Base-by-base conservation (phyloP, 2,329 filamentous ascomycete species). In the Fusarium dimerum region DNA sequence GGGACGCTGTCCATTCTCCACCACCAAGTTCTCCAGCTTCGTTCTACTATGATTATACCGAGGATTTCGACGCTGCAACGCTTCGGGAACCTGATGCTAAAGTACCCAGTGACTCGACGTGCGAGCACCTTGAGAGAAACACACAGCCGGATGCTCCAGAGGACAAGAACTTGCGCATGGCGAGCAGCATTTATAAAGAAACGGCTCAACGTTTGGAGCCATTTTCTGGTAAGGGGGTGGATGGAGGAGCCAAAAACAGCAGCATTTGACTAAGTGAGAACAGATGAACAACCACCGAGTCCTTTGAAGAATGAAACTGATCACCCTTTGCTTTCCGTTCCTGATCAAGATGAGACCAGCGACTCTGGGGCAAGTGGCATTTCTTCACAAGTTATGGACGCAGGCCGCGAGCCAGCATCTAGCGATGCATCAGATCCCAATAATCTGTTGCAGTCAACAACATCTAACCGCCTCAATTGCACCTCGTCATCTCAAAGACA, bases 1-100 rank as follows among this genome's bases (percentile, higher is more conserved):
- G 61, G 15, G 47, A 61, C 48, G 68, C 65, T 40, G 66, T 60
- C 17, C 58, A 58, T 34, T 65, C 61, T 5, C 66, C 63, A 36
- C 52, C 62, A 30, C 54, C 68, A n/a, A 69, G 66, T 50, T 58
- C 68, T 43, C 50, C 60, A 36, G 62, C 71, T 52, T 69, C 76
- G 41, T 71, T 76, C 39, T 82, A 80, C 60, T 81, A 82, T 55
- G 79, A 82, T 60, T 82, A 82, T 59, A 77, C 72, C 16, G 79
- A 82, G 56, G 75, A 73, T 3, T 81, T 81, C 47, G 76, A 79
- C 16, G 68, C 63, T 42, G 65, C 62, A 16, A 50, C 54, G 17
- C 52, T 62, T 30, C 59, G 45, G 7, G 45, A 60, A 8, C 39
- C 52, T 6, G 50, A 60, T 5, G 36, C 55, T 30, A 50, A 47